These are phyloP conservation scores for Fusarium pseudocircinatum DNA, from an alignment of 2,329 filamentous ascomycete genomes.

Conservation along the genomic window DNA sequence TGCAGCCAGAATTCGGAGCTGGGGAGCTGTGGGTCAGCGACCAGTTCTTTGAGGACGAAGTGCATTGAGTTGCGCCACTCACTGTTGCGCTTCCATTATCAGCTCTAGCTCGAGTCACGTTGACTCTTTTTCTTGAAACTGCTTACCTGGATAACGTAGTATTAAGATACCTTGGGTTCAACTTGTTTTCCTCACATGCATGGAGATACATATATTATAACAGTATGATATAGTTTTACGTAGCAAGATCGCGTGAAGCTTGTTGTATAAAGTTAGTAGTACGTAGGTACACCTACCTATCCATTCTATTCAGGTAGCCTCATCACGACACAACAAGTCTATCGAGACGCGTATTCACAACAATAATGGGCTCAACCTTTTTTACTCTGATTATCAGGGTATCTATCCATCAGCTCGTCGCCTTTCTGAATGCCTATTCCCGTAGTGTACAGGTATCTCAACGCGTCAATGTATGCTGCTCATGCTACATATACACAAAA, in stretches of 20 bases:
- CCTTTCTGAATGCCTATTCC: conserved; percentile 2
- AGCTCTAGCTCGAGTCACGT: not conserved
- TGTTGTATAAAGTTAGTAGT: not conserved
- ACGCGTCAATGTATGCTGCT: conserved; percentile 22
- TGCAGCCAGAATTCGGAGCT: conserved; percentile 4
- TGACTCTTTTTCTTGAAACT: not conserved
- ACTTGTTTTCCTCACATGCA: not conserved
- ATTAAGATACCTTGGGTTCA: not conserved
- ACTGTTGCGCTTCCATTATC: not conserved
- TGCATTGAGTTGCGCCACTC: not conserved
- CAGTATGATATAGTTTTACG: not conserved
- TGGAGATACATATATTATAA: not conserved
- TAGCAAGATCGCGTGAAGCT: not conserved
- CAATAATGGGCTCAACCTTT: conserved; percentile 1
- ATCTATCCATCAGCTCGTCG: conserved; percentile 10
- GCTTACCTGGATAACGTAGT: not conserved
- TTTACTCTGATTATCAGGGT: conserved; percentile 25
- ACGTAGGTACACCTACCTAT: not conserved
- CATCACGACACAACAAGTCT: not conserved
- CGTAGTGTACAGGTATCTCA: conserved; percentile 40
- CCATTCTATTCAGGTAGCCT: not conserved
- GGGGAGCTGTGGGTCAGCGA: conserved; percentile 6
- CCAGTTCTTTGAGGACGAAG: not conserved
- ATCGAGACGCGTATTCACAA: not conserved
- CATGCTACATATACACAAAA: conserved; percentile 41